Conservation (phyloP, 2,329 filamentous ascomycete genomes). For the Pyricularia sp. region DNA sequence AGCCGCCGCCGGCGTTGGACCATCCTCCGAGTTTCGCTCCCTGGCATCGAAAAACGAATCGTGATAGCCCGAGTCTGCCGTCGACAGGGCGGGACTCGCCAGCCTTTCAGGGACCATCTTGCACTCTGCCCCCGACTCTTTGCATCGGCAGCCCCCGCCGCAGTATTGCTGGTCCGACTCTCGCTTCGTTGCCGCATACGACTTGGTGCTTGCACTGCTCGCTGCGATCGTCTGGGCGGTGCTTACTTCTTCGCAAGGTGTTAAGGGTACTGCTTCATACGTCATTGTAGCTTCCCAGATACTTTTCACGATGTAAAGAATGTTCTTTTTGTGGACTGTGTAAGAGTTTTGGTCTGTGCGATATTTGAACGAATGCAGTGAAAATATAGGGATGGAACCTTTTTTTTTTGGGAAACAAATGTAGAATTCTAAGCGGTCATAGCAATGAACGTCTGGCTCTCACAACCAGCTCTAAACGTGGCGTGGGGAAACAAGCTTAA, state of each 20-base stretch:
- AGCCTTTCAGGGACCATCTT: background rate
- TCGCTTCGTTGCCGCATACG: background rate
- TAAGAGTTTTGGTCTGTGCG: background rate
- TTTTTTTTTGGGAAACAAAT: background rate
- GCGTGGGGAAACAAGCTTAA: background rate
- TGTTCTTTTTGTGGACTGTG: background rate
- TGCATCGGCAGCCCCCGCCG: background rate
- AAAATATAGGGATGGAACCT: background rate
- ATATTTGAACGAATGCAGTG: background rate
- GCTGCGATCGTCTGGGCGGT: conserved; percentile 4
- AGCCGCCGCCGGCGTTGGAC: background rate
- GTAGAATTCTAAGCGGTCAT: background rate
- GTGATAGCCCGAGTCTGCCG: background rate
- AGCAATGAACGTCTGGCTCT: background rate
- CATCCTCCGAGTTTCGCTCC: background rate
- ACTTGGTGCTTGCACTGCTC: conserved; percentile 4
- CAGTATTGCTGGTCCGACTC: background rate
- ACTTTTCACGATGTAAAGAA: background rate
- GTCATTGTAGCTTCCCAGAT: background rate
- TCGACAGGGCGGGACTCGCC: background rate
- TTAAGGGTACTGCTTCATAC: background rate
- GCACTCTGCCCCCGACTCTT: background rate
- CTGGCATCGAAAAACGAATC: background rate
- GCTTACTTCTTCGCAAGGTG: background rate
- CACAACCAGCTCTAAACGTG: background rate